phyloP scores from a whole-genome alignment of 805 yeast genomes.

The Saturnispora diversa region DNA sequence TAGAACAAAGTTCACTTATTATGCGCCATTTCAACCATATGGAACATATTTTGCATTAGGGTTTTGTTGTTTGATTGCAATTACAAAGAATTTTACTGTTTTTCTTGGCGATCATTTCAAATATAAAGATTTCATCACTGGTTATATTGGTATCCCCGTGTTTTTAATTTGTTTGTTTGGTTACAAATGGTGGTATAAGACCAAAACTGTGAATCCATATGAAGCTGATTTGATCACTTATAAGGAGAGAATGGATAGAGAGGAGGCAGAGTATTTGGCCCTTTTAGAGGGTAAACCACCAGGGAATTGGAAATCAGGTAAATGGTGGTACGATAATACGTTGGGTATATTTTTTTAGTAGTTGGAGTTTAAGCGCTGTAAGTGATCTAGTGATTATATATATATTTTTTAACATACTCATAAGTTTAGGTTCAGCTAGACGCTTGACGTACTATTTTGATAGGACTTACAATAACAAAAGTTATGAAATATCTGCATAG shows the following conservation, averaged over 20 bases:
- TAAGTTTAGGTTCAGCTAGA: too few species aligned
- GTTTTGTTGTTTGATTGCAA: constrained; percentile 45
- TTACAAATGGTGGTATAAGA: constrained; percentile 48
- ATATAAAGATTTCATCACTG: constrained; percentile 64
- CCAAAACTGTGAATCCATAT: constrained; percentile 40
- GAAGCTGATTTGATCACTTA: constrained; percentile 57
- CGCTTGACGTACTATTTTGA: too few species aligned
- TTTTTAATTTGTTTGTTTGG: constrained; percentile 48
- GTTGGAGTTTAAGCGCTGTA: too few species aligned
- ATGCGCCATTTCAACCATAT: constrained; percentile 63
- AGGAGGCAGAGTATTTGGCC: constrained; percentile 34
- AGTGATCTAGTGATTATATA: too few species aligned
- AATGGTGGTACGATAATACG: constrained; percentile 27
- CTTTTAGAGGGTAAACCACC: constrained; percentile 10
- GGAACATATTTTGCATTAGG: constrained; percentile 53
- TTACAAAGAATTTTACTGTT: constrained; percentile 66
- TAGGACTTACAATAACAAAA: too few species aligned
- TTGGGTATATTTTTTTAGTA: constrained; percentile 25
- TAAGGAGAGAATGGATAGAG: constrained; percentile 48
- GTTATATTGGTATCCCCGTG: constrained; percentile 69
- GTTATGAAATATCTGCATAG: too few species aligned
- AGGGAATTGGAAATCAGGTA: constrained; percentile 14
- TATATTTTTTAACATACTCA: too few species aligned
- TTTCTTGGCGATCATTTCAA: constrained; percentile 46
- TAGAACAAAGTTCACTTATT: constrained; percentile 47